These are phyloP conservation scores for Fusarium citri DNA, from an alignment of 2,329 filamentous ascomycete species.

Conservation along the genomic window DNA sequence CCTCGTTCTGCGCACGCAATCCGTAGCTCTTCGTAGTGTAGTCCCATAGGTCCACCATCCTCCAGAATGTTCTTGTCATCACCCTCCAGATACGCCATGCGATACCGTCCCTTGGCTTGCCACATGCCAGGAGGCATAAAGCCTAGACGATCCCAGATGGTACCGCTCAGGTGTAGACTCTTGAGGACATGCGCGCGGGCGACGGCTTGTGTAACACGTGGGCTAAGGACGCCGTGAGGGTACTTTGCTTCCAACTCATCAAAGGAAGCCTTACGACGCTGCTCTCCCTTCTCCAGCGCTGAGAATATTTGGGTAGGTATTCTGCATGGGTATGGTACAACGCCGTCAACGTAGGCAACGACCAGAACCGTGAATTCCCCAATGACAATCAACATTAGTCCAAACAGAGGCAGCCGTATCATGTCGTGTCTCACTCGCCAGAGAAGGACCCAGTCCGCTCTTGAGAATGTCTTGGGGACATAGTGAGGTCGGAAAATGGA, in stretches of 20 bases:
- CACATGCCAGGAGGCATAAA: constrained; percentile 64
- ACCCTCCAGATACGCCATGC: constrained; percentile 71
- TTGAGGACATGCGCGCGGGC: constrained; percentile 56
- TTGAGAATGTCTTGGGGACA: constrained; percentile 58
- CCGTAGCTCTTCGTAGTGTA: constrained; percentile 73
- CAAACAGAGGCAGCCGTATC: constrained; percentile 82
- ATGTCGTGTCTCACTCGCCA: constrained; percentile 77
- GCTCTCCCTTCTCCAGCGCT: constrained; percentile 67
- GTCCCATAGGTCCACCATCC: constrained; percentile 66
- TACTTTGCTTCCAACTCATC: constrained; percentile 52
- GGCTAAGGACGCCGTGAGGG: constrained; percentile 53
- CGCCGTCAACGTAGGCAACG: constrained; percentile 74
- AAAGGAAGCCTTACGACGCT: constrained; percentile 63
- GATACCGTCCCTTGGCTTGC: constrained; percentile 61
- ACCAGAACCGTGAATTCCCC: constrained; percentile 89
- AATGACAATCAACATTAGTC: constrained; percentile 77
- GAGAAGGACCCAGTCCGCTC: constrained; percentile 78
- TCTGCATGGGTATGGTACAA: constrained; percentile 85
- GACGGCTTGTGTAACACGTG: constrained; percentile 45
- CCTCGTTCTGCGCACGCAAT: constrained; percentile 79
- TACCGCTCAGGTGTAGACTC: constrained; percentile 59
- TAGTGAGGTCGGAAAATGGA: constrained; percentile 52
- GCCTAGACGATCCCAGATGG: constrained; percentile 63
- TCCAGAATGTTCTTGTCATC: constrained; percentile 78
- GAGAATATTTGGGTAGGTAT: constrained; percentile 79